A percentile compares a stretch with the other conserved stretches of the same genome.
phyloP scores from a whole-genome alignment of 2,329 filamentous ascomycete species.

The Cyphellophora europaea region DNA sequence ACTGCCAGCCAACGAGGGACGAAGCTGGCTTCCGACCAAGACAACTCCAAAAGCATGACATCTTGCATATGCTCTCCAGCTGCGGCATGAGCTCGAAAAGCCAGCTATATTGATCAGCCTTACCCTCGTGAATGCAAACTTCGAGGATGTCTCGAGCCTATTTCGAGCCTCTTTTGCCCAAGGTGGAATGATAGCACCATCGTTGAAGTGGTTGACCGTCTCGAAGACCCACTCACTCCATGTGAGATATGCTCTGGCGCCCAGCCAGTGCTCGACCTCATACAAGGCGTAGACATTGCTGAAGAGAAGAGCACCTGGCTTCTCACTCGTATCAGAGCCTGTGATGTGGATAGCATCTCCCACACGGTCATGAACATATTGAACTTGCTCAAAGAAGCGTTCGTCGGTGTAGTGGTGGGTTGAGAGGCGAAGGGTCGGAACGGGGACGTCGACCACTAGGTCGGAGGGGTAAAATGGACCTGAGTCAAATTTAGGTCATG shows the following conservation, averaged over 20 bases:
- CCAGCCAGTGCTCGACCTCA: constrained; percentile 12
- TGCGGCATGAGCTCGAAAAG: too few relatives aligned
- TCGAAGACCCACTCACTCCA: constrained; percentile 12
- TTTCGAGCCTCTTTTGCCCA: background rate
- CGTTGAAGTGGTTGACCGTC: constrained; percentile 6
- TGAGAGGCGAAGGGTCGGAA: background rate
- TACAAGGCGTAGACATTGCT: constrained; percentile 9
- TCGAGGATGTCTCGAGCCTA: background rate
- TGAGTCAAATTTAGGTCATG: too few relatives aligned
- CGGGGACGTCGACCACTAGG: background rate
- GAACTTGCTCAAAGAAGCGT: constrained; percentile 4
- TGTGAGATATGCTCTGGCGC: constrained; percentile 6
- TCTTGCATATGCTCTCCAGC: background rate
- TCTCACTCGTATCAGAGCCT: constrained; percentile 1
- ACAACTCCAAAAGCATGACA: background rate
- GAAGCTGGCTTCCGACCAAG: too few relatives aligned
- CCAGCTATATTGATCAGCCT: too few relatives aligned
- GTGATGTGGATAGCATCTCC: background rate
- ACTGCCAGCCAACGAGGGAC: too few relatives aligned
- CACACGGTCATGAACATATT: constrained; percentile 7
- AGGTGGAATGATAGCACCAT: background rate
- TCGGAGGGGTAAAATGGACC: too few relatives aligned
- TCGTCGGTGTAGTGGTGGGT: constrained; percentile 1
- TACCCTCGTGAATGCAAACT: too few relatives aligned
- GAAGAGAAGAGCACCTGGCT: constrained; percentile 5